A percentile compares a stretch with the other conserved stretches of the same genome.
These are phyloP conservation scores for Suillus tomentosus DNA, from an alignment of 768 basidiomycete species.

Conservation along the genomic window DNA sequence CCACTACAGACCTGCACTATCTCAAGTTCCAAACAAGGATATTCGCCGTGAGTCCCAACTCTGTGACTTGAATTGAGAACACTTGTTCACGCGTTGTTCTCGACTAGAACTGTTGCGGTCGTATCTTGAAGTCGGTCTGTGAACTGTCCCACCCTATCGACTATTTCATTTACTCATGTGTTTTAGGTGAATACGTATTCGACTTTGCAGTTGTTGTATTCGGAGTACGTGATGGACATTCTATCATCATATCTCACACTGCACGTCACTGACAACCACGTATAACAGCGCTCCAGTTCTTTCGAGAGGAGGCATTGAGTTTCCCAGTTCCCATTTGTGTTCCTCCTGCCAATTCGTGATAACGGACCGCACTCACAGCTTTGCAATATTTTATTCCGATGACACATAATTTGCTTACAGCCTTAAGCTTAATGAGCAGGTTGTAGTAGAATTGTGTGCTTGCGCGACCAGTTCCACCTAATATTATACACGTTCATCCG, in stretches of 20 bases:
- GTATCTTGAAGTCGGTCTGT: constrained; percentile 79
- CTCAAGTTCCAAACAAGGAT: constrained; percentile 85
- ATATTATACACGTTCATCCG: constrained; percentile 50
- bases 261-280: constrained; percentile 11
- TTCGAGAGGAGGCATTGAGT: constrained; percentile 56
- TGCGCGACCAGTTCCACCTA: constrained; percentile 6
- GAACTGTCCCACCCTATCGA: background rate
- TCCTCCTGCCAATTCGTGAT: constrained; percentile 6
- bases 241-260: constrained; percentile 5
- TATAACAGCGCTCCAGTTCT: constrained; percentile 62
- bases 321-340: background rate
- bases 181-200: constrained; percentile 77
- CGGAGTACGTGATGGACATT: constrained; percentile 51
- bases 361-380: constrained; percentile 7
- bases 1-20: constrained; percentile 62
- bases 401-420: background rate
- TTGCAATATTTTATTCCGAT: background rate
- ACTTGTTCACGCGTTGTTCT: constrained; percentile 7
- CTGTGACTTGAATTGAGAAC: background rate
- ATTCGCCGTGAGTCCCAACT: constrained; percentile 64
- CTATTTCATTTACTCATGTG: background rate
- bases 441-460: background rate
- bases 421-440: background rate
- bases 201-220: constrained; percentile 85
- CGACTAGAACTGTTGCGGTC: constrained; percentile 64